phyloP scores from a whole-genome alignment of 495 filamentous ascomycete genomes.

The Corynascus novoguineensis region DNA sequence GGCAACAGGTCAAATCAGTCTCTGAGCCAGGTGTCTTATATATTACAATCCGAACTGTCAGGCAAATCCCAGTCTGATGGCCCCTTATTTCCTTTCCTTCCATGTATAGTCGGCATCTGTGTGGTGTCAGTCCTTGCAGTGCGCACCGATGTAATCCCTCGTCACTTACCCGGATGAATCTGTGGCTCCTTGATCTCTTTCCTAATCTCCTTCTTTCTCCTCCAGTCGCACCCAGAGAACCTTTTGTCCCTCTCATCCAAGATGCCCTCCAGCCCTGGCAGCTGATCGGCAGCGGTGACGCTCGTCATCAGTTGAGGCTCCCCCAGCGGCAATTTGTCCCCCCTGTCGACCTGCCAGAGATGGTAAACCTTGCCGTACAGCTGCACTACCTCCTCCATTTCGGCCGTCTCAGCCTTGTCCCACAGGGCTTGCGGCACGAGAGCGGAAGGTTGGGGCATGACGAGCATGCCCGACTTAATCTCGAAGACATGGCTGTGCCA shows the following conservation, averaged over 20 bases:
- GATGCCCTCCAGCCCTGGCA: constrained; percentile 53
- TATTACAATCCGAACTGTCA: too few relatives aligned
- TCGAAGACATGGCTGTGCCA: constrained; percentile 86
- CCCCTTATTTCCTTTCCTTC: constrained; percentile 16
- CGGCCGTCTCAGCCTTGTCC: constrained; percentile 70
- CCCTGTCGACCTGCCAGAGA: constrained; percentile 82
- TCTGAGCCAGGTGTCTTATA: too few relatives aligned
- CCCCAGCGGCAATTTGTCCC: constrained; percentile 69
- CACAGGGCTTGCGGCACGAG: constrained; percentile 52
- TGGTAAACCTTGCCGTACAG: constrained; percentile 91
- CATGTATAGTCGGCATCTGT: constrained; percentile 21
- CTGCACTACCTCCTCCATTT: constrained; percentile 67
- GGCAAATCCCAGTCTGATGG: too few relatives aligned
- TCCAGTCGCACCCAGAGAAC: constrained; percentile 54
- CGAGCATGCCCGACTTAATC: constrained; percentile 78
- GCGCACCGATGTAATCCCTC: constrained; percentile 7
- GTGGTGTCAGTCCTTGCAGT: not conserved
- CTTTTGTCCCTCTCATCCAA: constrained; percentile 60
- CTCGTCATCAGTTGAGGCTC: constrained; percentile 74
- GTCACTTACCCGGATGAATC: constrained; percentile 48
- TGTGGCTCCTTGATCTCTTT: constrained; percentile 52
- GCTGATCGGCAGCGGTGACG: constrained; percentile 54
- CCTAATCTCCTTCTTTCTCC: constrained; percentile 58
- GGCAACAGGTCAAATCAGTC: too few relatives aligned
- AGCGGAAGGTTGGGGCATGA: constrained; percentile 65